Percentiles rank a stretch among this genome's conserved stretches.
Evolutionary conservation across 345 rosid genomes (phyloP).

Genomic region (Murraya koenigii): DNA sequence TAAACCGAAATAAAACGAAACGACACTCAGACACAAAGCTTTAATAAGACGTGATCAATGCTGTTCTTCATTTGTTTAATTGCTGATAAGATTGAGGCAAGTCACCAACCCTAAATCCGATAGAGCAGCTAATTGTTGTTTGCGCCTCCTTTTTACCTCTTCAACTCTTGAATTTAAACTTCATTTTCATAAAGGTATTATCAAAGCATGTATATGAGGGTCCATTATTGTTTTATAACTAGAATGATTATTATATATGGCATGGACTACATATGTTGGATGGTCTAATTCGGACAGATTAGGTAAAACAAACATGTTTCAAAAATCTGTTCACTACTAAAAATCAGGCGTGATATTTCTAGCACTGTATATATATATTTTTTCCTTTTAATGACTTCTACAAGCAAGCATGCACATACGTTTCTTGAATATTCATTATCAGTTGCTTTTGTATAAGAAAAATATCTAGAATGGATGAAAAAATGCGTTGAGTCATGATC

Average conservation of each 20-base stretch:
- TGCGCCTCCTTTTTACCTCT: background rate
- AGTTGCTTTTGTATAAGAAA: background rate
- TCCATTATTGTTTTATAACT: background rate
- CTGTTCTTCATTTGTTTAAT: background rate
- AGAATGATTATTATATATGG: background rate
- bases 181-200: background rate
- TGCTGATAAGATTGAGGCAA: slow-evolving; percentile 13
- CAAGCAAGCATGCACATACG: slow-evolving; percentile 13
- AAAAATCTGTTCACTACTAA: background rate
- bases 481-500: background rate
- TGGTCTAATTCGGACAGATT: slow-evolving; percentile 22
- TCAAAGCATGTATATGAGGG: background rate
- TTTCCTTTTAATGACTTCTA: slow-evolving; percentile 6
- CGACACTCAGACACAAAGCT: background rate
- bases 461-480: slow-evolving; percentile 13
- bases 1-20: slow-evolving; percentile 26
- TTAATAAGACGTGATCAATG: background rate
- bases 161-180: background rate
- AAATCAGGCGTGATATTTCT: background rate
- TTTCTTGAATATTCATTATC: slow-evolving; percentile 9
- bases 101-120: slow-evolving; percentile 27
- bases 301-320: slow-evolving; percentile 12
- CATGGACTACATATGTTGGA: slow-evolving; percentile 18
- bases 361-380: background rate
- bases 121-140: slow-evolving; percentile 5